Percentiles rank a stretch among this genome's conserved stretches.
Conservation (phyloP, 1,284 basidiomycete genomes). For the Cryptococcus sp. region DNA sequence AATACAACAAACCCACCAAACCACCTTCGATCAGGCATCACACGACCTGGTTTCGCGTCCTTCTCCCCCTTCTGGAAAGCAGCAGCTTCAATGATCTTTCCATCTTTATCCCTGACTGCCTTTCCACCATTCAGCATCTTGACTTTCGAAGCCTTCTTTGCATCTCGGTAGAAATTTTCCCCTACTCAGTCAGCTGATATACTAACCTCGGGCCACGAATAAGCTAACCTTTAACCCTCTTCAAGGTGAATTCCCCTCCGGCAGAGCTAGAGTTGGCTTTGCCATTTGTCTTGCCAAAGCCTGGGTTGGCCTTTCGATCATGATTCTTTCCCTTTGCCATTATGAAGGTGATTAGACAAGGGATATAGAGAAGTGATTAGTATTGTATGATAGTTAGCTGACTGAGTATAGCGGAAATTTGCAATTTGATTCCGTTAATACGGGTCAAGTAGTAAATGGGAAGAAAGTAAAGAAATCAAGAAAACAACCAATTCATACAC, state of each 20-base stretch:
- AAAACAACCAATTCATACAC: no score
- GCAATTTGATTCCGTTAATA: no score
- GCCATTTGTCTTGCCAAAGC: slow-evolving; percentile 38
- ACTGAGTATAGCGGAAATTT: no score
- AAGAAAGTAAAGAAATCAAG: no score
- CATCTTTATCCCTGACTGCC: slow-evolving; percentile 78
- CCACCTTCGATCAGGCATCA: slow-evolving; percentile 90
- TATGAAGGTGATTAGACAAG: slow-evolving; percentile 7
- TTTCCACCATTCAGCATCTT: slow-evolving; percentile 91
- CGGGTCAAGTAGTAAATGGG: no score
- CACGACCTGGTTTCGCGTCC: slow-evolving; percentile 78
- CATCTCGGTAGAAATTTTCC: slow-evolving; percentile 90
- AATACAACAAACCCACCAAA: slow-evolving; percentile 63
- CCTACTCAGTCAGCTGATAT: slow-evolving; percentile 43
- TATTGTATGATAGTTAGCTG: no score
- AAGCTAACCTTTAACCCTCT: slow-evolving; percentile 58
- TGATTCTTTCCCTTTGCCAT: slow-evolving; percentile 50
- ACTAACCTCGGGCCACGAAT: no score
- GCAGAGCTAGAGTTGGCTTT: slow-evolving; percentile 26
- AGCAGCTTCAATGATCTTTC: slow-evolving; percentile 85
- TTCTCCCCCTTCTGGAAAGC: slow-evolving; percentile 88
- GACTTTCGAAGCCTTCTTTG: slow-evolving; percentile 71
- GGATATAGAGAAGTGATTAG: background rate
- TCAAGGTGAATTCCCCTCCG: slow-evolving; percentile 50
- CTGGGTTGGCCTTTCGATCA: slow-evolving; percentile 36